Percentiles rank a stretch among this genome's conserved stretches.
Evolutionary conservation across 148 eudicot species (phyloP).

Genomic region (Arbutus unedo): DNA sequence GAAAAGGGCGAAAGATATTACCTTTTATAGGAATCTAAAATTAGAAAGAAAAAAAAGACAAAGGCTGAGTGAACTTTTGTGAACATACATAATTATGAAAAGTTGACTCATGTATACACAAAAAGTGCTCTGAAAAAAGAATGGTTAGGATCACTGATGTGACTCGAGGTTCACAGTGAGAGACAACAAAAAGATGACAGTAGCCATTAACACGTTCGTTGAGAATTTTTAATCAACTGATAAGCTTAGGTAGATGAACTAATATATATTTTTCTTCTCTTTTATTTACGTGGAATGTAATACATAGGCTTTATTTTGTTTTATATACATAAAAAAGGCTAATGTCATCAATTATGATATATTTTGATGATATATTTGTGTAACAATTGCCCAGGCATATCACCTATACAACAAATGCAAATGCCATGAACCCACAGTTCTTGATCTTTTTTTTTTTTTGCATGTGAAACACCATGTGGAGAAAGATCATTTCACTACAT

Average conservation of each 20-base stretch:
- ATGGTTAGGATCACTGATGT: background rate
- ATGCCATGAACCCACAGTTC: background rate
- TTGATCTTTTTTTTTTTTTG: background rate
- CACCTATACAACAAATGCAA: background rate
- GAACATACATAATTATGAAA: no score
- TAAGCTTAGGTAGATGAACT: background rate
- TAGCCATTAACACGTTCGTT: background rate
- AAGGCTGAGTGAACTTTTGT: no score
- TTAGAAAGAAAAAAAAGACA: no score
- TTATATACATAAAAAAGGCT: background rate
- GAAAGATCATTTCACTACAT: slow-evolving; percentile 27
- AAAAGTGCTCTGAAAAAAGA: background rate
- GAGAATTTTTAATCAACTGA: background rate
- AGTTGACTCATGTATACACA: background rate
- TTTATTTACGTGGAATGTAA: background rate
- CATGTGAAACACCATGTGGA: background rate
- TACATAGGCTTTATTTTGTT: background rate
- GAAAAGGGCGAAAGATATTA: no score
- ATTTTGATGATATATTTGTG: background rate
- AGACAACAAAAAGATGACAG: background rate
- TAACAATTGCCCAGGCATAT: no score
- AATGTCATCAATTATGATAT: background rate
- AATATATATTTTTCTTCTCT: background rate
- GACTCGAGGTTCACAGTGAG: background rate
- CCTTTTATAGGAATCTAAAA: no score